These are phyloP conservation scores for Aspergillus uvarum DNA, from an alignment of 2,329 filamentous ascomycete species.

Conservation along the genomic window DNA sequence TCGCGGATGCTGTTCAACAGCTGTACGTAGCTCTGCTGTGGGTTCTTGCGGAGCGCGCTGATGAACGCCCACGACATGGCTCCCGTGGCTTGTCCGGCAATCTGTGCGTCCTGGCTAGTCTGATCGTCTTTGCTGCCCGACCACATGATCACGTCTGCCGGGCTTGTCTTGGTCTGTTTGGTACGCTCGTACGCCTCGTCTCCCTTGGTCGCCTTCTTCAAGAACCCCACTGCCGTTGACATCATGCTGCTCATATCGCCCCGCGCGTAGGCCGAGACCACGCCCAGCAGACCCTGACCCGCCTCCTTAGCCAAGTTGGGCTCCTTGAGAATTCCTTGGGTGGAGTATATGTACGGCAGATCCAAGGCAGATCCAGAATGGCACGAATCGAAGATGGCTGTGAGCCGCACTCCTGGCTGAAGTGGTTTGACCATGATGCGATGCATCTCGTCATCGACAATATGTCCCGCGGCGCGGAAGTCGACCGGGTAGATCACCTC, in stretches of 20 bases:
- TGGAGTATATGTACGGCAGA: conserved; percentile 67
- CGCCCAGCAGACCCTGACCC: conserved; percentile 61
- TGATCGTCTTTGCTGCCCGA: conserved; percentile 94
- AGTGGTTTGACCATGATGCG: conserved; percentile 74
- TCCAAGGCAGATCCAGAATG: conserved; percentile 67
- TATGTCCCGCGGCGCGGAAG: conserved; percentile 67
- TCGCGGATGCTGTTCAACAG: conserved; percentile 94
- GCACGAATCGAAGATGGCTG: conserved; percentile 68
- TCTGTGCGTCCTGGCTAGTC: conserved; percentile 90
- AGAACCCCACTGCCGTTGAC: conserved; percentile 74
- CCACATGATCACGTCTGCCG: conserved; percentile 97
- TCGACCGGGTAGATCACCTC: conserved; percentile 80
- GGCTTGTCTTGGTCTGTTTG: conserved; percentile 83
- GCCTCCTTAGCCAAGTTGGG: conserved; percentile 68
- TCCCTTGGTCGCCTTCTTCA: conserved; percentile 82
- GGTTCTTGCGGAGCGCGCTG: conserved; percentile 83
- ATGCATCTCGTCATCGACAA: conserved; percentile 78
- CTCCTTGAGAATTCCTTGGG: conserved; percentile 67
- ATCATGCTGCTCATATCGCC: conserved; percentile 83
- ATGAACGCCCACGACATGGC: conserved; percentile 99
- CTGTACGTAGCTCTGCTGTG: conserved; percentile 93
- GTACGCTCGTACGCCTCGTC: conserved; percentile 77
- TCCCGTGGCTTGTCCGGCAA: conserved; percentile 83
- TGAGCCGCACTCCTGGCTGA: conserved; percentile 74
- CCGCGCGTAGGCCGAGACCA: conserved; percentile 75